These are phyloP conservation scores for Neoarthrinium moseri DNA, from an alignment of 2,329 filamentous ascomycete genomes.

Conservation along the genomic window DNA sequence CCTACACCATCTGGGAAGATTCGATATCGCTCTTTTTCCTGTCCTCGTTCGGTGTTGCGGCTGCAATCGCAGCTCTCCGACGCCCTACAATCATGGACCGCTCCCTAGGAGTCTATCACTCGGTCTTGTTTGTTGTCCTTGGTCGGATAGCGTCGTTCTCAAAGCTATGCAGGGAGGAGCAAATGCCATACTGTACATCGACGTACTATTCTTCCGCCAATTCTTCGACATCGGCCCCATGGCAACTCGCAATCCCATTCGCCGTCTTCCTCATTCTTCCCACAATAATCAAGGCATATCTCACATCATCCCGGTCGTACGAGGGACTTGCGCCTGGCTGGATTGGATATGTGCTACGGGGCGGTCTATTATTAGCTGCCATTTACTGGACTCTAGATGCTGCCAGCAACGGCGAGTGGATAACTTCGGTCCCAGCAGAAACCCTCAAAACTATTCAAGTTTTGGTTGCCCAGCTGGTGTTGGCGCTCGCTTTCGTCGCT, in stretches of 20 bases:
- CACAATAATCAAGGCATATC: slow-evolving; percentile 75
- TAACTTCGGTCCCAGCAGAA: slow-evolving; percentile 56
- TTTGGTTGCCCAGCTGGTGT: slow-evolving; percentile 74
- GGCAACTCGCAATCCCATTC: slow-evolving; percentile 83
- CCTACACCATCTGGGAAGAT: slow-evolving; percentile 98
- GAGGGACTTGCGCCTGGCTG: slow-evolving; percentile 82
- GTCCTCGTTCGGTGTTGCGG: slow-evolving; percentile 78
- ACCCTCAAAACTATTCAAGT: slow-evolving; percentile 73
- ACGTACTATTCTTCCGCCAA: slow-evolving; percentile 93
- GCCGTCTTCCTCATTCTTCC: slow-evolving; percentile 71
- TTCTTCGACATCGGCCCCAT: slow-evolving; percentile 88
- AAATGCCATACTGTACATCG: slow-evolving; percentile 94
- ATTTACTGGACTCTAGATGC: slow-evolving; percentile 88
- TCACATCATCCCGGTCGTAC: slow-evolving; percentile 79
- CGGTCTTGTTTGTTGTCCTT: slow-evolving; percentile 76
- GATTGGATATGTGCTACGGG: slow-evolving; percentile 77
- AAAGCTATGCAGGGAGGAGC: slow-evolving; percentile 92
- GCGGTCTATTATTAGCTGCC: slow-evolving; percentile 72
- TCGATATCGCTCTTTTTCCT: slow-evolving; percentile 91
- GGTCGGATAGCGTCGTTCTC: slow-evolving; percentile 82
- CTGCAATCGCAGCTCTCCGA: slow-evolving; percentile 72
- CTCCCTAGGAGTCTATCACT: slow-evolving; percentile 79
- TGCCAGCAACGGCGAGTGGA: slow-evolving; percentile 83
- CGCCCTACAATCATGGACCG: slow-evolving; percentile 67
- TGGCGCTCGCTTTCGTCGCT: slow-evolving; percentile 78